Evolutionary conservation across 192 early-diverging fungal genomes (phyloP).

Genomic region (Podila epigama): DNA sequence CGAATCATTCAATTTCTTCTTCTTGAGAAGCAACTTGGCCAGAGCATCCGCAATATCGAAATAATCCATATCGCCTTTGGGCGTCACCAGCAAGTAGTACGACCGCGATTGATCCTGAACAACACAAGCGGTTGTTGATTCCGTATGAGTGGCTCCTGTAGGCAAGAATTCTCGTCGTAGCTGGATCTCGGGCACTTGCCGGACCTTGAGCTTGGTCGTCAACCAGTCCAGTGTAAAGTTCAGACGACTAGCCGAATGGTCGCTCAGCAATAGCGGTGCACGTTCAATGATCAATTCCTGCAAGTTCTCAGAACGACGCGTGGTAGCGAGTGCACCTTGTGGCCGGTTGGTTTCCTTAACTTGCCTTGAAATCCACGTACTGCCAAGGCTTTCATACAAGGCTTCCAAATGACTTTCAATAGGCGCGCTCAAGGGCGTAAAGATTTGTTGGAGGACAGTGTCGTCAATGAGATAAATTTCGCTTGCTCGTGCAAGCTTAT

Average conservation of each 20-base stretch:
- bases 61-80: conserved; percentile 67
- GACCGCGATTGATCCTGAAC: conserved; percentile 47
- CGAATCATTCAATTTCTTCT: conserved; percentile 77
- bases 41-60: conserved; percentile 84
- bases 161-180: conserved; percentile 60
- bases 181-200: conserved; percentile 71
- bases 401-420: conserved; percentile 76
- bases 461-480: conserved; percentile 87
- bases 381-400: conserved; percentile 71
- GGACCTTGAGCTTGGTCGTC: conserved; percentile 67
- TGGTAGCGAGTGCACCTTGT: conserved; percentile 55
- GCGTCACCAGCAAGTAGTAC: conserved; percentile 49
- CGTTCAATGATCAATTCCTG: conserved; percentile 75
- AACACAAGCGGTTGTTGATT: conserved; percentile 71
- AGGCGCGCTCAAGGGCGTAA: conserved; percentile 76
- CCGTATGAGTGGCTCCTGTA: conserved; percentile 44
- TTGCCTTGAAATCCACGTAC: conserved; percentile 68
- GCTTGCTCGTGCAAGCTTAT: conserved; percentile 68
- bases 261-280: conserved; percentile 79
- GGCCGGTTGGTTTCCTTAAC: conserved; percentile 63
- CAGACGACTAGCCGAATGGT: conserved; percentile 60
- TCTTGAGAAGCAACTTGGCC: conserved; percentile 70
- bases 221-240: conserved; percentile 60
- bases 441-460: conserved; percentile 72
- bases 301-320: conserved; percentile 56